Evolutionary conservation across 2,329 filamentous ascomycete genomes (phyloP).

Genomic region (Pestalotiopsis sp.): DNA sequence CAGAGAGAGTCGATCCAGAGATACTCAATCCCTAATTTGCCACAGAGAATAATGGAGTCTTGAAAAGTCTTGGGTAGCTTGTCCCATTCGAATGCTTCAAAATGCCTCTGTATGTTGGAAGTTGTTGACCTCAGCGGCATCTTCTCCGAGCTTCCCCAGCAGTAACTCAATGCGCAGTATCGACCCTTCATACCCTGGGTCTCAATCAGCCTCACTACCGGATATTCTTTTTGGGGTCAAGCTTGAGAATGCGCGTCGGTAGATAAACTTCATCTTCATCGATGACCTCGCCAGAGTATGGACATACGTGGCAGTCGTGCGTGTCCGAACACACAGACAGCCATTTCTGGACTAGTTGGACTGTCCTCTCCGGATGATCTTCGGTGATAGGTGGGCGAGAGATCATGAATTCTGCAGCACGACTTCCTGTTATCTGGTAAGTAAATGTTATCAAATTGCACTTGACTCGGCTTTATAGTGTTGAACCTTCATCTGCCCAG

Average conservation of each 20-base stretch:
- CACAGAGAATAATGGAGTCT: background rate
- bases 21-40: background rate
- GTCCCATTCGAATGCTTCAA: background rate
- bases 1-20: background rate
- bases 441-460: background rate
- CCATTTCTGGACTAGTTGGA: background rate
- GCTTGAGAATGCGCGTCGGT: background rate
- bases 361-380: background rate
- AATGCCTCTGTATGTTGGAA: background rate
- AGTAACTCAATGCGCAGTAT: background rate
- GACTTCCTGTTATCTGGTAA: background rate
- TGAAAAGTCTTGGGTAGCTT: background rate
- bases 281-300: background rate
- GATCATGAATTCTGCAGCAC: background rate
- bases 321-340: background rate
- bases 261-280: background rate
- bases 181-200: background rate
- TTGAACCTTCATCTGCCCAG: background rate
- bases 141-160: background rate
- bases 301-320: background rate
- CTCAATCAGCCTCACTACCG: background rate
- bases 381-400: background rate
- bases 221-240: background rate
- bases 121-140: background rate
- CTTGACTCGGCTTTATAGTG: background rate